Conservation (phyloP, 2,329 filamentous ascomycete genomes). For the Huntiella omanensis region DNA sequence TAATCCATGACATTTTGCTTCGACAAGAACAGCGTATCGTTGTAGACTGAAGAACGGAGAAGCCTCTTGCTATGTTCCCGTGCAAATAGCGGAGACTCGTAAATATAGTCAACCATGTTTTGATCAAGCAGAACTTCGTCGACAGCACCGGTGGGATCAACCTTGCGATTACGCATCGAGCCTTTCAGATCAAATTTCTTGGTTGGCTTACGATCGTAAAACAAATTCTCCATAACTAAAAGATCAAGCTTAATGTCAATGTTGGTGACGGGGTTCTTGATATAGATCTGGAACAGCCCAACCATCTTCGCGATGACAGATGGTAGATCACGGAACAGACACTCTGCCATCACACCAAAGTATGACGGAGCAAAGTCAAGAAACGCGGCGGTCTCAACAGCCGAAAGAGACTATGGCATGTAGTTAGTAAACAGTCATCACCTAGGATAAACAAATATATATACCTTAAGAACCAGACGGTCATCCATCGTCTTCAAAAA, state of each 20-base stretch:
- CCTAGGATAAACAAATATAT: constrained; percentile 4
- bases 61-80: constrained; percentile 93
- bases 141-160: constrained; percentile 83
- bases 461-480: constrained; percentile 66
- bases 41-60: constrained; percentile 81
- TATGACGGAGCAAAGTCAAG: constrained; percentile 91
- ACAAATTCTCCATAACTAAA: constrained; percentile 91
- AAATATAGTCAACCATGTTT: constrained; percentile 98
- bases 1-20: constrained; percentile 99
- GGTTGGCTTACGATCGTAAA: constrained; percentile 81
- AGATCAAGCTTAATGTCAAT: constrained; percentile 90
- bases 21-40: constrained; percentile 87
- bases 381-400: constrained; percentile 85
- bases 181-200: constrained; percentile 93
- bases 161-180: constrained; percentile 96
- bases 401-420: constrained; percentile 50
- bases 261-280: constrained; percentile 83
- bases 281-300: constrained; percentile 90
- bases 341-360: constrained; percentile 93
- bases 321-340: constrained; percentile 83
- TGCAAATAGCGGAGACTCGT: constrained; percentile 86
- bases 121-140: constrained; percentile 94
- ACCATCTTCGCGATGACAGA: constrained; percentile 99
- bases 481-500: constrained; percentile 95
- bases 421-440: neutral